Evolutionary conservation across 75 land plant genomes (phyloP), one percentile per base, ranked within the genome.

Genomic region (Cryptomeria japonica): DNA sequence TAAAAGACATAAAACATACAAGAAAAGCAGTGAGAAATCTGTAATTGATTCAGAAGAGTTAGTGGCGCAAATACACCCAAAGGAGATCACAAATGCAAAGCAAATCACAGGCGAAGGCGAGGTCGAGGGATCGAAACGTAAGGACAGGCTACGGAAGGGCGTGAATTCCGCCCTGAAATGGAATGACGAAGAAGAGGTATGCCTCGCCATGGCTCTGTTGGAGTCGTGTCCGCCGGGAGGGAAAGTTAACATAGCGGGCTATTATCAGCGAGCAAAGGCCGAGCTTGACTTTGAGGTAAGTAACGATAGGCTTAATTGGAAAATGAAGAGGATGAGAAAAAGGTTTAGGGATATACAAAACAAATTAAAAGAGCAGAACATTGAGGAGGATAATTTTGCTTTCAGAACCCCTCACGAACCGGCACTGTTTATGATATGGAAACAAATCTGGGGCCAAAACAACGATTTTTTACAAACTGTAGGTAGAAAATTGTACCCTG

Each of bases 381-480:
- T 77, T 32, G 18, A 32, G 3, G 80, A 77, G 32, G 80, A 77
- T 37, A 32, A 37, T 19, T 77, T 77, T 37, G 15, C 80, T 5
- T 77, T 77, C 32, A 32, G 80, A 14, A 77, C 80, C 2, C 80
- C 80, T 32, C 80, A 77, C 9, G 80, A 77, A n/a, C 38, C 80
- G 15, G 38, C 36, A 15, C 80, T 77, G 37, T 77, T 34, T 37
- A 11, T 37, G 38, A 77, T 77, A 11, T 77, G 80, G 80, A 77
- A 77, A 28, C 80, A 77, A 37, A 77, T 77, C 14, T 77, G 80
- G 80, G 80, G 80, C 37, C 38, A 77, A 14, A 37, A 77, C 80
- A 34, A 28, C 80, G 36, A 32, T 14, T 6, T 34, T 32, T 28
- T 32, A 34, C 38, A 77, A 32, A 32, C 1, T 14, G 80, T 11